Conservation (phyloP, 164 flowering plant species). For the Magnolia kwangsiensis region DNA sequence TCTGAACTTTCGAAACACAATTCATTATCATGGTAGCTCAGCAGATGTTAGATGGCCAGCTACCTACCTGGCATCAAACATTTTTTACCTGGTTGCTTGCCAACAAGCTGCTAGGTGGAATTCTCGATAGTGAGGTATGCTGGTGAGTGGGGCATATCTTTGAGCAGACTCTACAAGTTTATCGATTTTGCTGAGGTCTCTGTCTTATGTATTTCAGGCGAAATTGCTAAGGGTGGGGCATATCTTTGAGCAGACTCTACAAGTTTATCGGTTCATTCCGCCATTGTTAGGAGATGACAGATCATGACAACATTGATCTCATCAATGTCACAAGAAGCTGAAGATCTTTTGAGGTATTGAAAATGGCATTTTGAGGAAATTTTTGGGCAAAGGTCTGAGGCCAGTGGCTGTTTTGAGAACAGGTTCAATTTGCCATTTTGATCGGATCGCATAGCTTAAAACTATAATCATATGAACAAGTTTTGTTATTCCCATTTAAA, state of each 20-base stretch:
- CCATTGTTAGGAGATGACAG: slow-evolving; percentile 45
- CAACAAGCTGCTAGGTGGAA: no score
- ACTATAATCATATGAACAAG: no score
- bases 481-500: no score
- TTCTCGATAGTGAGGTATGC: no score
- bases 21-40: not conserved
- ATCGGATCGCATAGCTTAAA: not conserved
- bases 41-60: not conserved
- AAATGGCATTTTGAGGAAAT: not conserved
- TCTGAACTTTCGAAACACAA: not conserved
- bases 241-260: slow-evolving; percentile 90
- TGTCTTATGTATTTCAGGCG: slow-evolving; percentile 43
- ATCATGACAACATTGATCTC: not conserved
- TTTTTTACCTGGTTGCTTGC: no score
- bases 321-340: not conserved
- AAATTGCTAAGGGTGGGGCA: slow-evolving; percentile 82
- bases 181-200: not conserved
- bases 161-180: no score
- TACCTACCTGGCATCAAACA: not conserved
- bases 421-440: not conserved
- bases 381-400: not conserved
- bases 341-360: no score
- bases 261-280: slow-evolving; percentile 63
- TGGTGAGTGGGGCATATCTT: no score
- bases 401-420: not conserved